phyloP scores from a whole-genome alignment of 2,329 filamentous ascomycete genomes.

The Fusarium albosuccineum region DNA sequence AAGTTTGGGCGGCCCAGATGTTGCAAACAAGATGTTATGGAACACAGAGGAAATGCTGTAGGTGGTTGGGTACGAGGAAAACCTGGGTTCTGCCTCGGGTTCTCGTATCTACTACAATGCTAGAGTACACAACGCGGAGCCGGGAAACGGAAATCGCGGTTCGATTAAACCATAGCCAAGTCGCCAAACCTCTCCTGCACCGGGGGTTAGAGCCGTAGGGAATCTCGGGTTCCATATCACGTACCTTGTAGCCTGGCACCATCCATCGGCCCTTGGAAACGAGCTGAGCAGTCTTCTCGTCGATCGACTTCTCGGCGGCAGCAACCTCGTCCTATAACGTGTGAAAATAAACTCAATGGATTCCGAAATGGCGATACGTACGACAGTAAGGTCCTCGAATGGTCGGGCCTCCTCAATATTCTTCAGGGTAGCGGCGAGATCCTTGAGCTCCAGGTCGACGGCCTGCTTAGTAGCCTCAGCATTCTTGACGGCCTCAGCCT shows the following conservation, averaged over 20 bases:
- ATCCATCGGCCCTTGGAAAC: slow-evolving; percentile 98
- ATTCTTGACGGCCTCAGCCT: slow-evolving; percentile 96
- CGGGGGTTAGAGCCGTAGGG: slow-evolving; percentile 58
- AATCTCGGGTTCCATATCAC: slow-evolving; percentile 47
- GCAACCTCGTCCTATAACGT: slow-evolving; percentile 86
- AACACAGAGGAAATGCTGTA: slow-evolving; percentile 44
- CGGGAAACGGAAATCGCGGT: slow-evolving; percentile 52
- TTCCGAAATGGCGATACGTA: slow-evolving; percentile 66
- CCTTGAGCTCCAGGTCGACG: slow-evolving; percentile 94
- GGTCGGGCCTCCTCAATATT: slow-evolving; percentile 97
- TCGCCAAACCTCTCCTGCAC: slow-evolving; percentile 98
- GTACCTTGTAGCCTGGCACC: slow-evolving; percentile 98
- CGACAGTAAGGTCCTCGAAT: slow-evolving; percentile 97
- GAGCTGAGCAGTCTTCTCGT: slow-evolving; percentile 94
- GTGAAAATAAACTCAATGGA: slow-evolving; percentile 43
- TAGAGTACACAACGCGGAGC: slow-evolving; percentile 74
- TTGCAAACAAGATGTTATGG: slow-evolving; percentile 17
- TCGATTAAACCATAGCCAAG: slow-evolving; percentile 88
- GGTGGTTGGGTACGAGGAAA: slow-evolving; percentile 50
- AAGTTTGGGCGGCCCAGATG: slow-evolving; percentile 1
- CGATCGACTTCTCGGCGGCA: slow-evolving; percentile 93
- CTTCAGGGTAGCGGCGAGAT: slow-evolving; percentile 92
- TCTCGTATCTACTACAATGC: slow-evolving; percentile 78
- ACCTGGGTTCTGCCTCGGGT: slow-evolving; percentile 51
- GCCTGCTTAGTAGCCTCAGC: slow-evolving; percentile 96